Base-by-base conservation (phyloP, 352 stramenopile genomes). In the Globisporangium paroecandrum region DNA sequence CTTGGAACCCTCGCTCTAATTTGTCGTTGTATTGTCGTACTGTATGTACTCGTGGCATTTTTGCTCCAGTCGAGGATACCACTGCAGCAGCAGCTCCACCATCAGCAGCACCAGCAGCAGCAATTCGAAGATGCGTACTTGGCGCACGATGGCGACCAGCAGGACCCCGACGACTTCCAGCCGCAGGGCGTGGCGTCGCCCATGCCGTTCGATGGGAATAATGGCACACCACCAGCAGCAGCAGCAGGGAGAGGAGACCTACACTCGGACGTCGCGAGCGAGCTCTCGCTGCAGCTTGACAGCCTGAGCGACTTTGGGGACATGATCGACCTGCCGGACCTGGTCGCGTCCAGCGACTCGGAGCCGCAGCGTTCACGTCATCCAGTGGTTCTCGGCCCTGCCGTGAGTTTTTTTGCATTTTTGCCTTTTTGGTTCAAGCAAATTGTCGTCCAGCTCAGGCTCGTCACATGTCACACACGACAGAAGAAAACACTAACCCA, bases 271-370 rank as follows among this genome's bases (percentile, higher is more conserved):
- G 34, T 68, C 18, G 60, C 57, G 34, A 79, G 58, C 55, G 76
- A 84, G 41, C 53, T 69, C 20, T 60, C 70, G 53, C 63, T 83
- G 20, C 74, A 81, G 49, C 69, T 86, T 20, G 78, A 86, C 62
- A 79, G 70, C 32, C 63, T 86, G 24, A 88, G 78, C 38, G 78
- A 88, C 64, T 77, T 86, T 64, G 76, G 81, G 47, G 80, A 86
- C 49, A 80, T 83, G 46, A 85, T 88, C 57, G 72, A 88, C 55
- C 73, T 88, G 1, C 76, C 78, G n/a, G 78, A 88, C 29, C 67
- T 88, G 24, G 69, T 88, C 27, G 77, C 77, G 4, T 83, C 70
- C 3, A 49, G 41, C 15, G 80, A 85, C n/a, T 59, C 60, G 41
- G 66, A 71, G 66, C 34, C 60, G 22, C 60, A 71, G 60, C 34